Conservation (phyloP, 2,329 filamentous ascomycete species). For the Fonsecaea erecta region DNA sequence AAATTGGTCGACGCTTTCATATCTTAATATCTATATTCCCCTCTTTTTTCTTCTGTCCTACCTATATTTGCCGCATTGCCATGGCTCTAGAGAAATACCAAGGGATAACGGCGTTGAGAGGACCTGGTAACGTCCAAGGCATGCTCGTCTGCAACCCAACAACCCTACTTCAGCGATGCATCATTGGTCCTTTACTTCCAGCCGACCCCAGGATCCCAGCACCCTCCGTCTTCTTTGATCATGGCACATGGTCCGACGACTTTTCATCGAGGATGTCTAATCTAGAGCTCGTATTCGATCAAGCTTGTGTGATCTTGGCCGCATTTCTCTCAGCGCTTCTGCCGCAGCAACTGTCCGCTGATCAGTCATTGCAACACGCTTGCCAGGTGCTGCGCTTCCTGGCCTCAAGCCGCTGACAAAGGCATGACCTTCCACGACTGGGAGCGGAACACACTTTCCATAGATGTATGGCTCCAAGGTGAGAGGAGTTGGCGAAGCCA, state of each 20-base stretch:
- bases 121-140: not conserved
- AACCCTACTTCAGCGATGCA: not conserved
- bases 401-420: slow-evolving; percentile 19
- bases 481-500: not conserved
- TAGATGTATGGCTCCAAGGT: not conserved
- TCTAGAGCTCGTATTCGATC: slow-evolving; percentile 7
- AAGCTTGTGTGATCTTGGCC: slow-evolving; percentile 13
- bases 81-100: not conserved
- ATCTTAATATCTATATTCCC: not conserved
- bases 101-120: not conserved
- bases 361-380: slow-evolving; percentile 4
- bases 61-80: not conserved
- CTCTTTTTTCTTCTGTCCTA: not conserved
- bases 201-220: no score
- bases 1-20: not conserved
- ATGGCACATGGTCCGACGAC: not conserved
- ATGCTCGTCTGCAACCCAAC: not conserved
- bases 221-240: not conserved
- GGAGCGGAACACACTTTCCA: slow-evolving; percentile 5
- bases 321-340: not conserved
- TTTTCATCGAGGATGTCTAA: not conserved
- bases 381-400: slow-evolving; percentile 1
- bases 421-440: slow-evolving; percentile 2
- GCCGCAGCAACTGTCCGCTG: not conserved
- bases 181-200: not conserved